Evolutionary conservation across 805 yeast genomes (phyloP).

Genomic region (Metschnikowia rubicola): DNA sequence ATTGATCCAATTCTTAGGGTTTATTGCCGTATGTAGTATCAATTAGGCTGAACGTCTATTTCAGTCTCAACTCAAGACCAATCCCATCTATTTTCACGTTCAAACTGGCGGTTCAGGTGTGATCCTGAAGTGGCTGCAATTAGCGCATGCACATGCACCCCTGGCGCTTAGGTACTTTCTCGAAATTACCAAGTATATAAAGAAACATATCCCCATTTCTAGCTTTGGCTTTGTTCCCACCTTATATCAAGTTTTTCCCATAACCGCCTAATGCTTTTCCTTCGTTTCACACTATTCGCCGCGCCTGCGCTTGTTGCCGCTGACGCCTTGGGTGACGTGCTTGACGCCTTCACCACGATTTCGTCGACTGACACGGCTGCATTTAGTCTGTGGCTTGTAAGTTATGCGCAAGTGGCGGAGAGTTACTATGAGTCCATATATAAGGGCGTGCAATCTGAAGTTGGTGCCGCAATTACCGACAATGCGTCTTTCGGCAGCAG

Average conservation of each 20-base stretch:
- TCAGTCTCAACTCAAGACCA: too few relatives aligned
- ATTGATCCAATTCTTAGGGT: too few relatives aligned
- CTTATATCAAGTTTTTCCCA: neutral
- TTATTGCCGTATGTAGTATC: too few relatives aligned
- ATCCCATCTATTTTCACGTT: too few relatives aligned
- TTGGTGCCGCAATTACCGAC: neutral
- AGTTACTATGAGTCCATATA: neutral
- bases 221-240: neutral
- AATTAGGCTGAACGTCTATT: too few relatives aligned
- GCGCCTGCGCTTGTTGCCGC: conserved; percentile 9
- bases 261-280: too few relatives aligned
- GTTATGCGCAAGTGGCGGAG: conserved; percentile 1
- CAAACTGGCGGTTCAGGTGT: too few relatives aligned
- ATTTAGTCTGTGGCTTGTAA: conserved; percentile 1
- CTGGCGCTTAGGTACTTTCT: too few relatives aligned
- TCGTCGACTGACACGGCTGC: conserved; percentile 4
- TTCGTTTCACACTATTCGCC: neutral
- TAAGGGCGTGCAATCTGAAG: neutral
- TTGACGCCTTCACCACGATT: conserved; percentile 1
- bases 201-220: too few relatives aligned
- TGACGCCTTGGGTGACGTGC: conserved; percentile 3
- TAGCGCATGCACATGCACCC: too few relatives aligned
- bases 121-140: too few relatives aligned
- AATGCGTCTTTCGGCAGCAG: neutral
- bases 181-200: too few relatives aligned